These are phyloP conservation scores for Kodamaea plutei DNA, from an alignment of 1,139 yeast species.

Conservation along the genomic window DNA sequence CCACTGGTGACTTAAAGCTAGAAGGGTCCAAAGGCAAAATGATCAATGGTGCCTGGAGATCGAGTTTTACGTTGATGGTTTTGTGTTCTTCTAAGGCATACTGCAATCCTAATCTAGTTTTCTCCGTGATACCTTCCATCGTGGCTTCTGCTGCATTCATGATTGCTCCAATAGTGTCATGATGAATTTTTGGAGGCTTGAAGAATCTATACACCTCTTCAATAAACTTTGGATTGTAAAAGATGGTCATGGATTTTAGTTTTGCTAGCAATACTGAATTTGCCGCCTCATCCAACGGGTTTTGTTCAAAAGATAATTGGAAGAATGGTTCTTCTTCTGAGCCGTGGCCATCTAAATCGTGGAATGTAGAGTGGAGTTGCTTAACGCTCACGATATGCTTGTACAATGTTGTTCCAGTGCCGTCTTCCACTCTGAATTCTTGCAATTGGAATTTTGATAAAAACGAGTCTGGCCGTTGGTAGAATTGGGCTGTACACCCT, in stretches of 20 bases:
- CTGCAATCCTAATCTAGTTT: constrained; percentile 88
- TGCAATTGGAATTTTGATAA: constrained; percentile 68
- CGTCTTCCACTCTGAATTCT: constrained; percentile 85
- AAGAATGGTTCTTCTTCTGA: constrained; percentile 59
- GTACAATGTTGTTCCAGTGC: constrained; percentile 67
- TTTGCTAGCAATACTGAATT: constrained; percentile 74
- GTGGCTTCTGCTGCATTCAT: constrained; percentile 96
- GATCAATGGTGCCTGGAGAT: constrained; percentile 88
- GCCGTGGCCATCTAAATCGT: constrained; percentile 7
- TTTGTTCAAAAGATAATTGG: constrained; percentile 74
- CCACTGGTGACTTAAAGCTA: constrained; percentile 82
- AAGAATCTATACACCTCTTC: constrained; percentile 74
- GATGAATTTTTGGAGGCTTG: constrained; percentile 79
- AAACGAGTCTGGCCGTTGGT: constrained; percentile 78
- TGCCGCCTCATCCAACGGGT: constrained; percentile 80
- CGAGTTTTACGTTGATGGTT: constrained; percentile 78
- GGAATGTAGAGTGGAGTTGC: constrained; percentile 40
- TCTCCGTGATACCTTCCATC: constrained; percentile 83
- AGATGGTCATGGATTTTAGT: constrained; percentile 82
- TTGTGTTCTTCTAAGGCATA: constrained; percentile 93
- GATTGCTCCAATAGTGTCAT: constrained; percentile 86
- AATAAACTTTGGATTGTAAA: constrained; percentile 77
- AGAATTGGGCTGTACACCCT: constrained; percentile 71
- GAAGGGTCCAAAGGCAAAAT: constrained; percentile 84
- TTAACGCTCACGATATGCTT: constrained; percentile 89